Conservation (phyloP, 805 yeast species). For the Tetrapisispora namnaoensis region DNA sequence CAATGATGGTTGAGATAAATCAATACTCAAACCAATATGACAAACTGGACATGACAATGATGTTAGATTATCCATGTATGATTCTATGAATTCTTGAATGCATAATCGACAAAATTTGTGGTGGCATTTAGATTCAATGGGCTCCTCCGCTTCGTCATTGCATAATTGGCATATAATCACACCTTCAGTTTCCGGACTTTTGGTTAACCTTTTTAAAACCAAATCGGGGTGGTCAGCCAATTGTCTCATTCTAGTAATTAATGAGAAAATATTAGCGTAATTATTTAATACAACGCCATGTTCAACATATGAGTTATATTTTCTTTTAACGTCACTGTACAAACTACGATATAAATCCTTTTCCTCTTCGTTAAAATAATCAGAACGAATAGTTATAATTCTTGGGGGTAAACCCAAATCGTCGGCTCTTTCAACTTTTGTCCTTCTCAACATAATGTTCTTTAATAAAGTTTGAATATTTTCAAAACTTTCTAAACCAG, state of each 20-base stretch:
- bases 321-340: constrained; percentile 77
- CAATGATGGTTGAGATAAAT: constrained; percentile 74
- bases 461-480: constrained; percentile 65
- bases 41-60: constrained; percentile 87
- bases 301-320: constrained; percentile 85
- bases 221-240: constrained; percentile 97
- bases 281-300: constrained; percentile 94
- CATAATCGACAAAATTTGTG: constrained; percentile 92
- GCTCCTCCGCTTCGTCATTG: constrained; percentile 97
- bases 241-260: constrained; percentile 95
- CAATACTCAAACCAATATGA: constrained; percentile 86
- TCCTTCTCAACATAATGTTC: constrained; percentile 85
- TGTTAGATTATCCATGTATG: constrained; percentile 50
- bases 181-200: constrained; percentile 32
- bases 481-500: constrained; percentile 67
- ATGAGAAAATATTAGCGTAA: constrained; percentile 92
- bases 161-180: constrained; percentile 80
- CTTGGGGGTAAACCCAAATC: constrained; percentile 97
- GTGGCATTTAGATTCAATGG: constrained; percentile 88
- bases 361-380: constrained; percentile 87
- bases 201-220: constrained; percentile 61
- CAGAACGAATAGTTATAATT: constrained; percentile 79
- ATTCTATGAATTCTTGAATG: constrained; percentile 79
- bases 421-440: constrained; percentile 93
- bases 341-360: constrained; percentile 83